A percentile compares a stretch with the other conserved stretches of the same genome.
Evolutionary conservation across 495 filamentous ascomycete genomes (phyloP).

Genomic region (Glarea lozoyensis): DNA sequence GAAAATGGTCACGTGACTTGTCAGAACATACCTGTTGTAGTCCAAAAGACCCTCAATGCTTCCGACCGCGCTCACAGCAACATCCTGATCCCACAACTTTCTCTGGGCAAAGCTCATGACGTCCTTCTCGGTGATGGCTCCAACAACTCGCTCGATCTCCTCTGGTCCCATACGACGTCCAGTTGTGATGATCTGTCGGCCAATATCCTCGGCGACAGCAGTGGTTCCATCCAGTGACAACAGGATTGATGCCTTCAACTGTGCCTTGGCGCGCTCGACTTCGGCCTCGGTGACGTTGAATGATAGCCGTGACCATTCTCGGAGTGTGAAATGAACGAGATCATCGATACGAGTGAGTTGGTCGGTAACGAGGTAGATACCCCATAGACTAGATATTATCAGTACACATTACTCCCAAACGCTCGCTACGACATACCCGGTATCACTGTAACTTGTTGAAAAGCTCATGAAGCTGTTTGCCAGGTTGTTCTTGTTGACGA

Average conservation of each 20-base stretch:
- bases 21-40: slow-evolving; percentile 84
- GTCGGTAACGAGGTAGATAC: slow-evolving; percentile 96
- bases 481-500: slow-evolving; percentile 85
- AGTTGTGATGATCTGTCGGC: slow-evolving; percentile 95
- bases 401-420: slow-evolving; percentile 4
- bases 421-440: slow-evolving; percentile 56
- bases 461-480: slow-evolving; percentile 99
- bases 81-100: slow-evolving; percentile 94
- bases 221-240: slow-evolving; percentile 96
- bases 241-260: slow-evolving; percentile 96
- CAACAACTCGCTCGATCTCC: slow-evolving; percentile 88
- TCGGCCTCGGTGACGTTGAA: slow-evolving; percentile 80
- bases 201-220: slow-evolving; percentile 95
- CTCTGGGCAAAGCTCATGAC: slow-evolving; percentile 87
- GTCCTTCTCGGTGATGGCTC: slow-evolving; percentile 87
- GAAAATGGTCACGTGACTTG: slow-evolving; percentile 75
- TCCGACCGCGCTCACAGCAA: slow-evolving; percentile 87
- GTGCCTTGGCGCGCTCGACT: slow-evolving; percentile 96
- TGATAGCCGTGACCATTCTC: slow-evolving; percentile 92
- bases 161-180: slow-evolving; percentile 82
- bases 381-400: slow-evolving; percentile 69
- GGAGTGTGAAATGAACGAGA: slow-evolving; percentile 93
- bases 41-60: slow-evolving; percentile 84
- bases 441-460: slow-evolving; percentile 98
- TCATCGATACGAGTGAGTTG: slow-evolving; percentile 82